Evolutionary conservation across 805 yeast genomes (phyloP), one percentile per base, ranked within the genome.

Genomic region (Kazachstania psychrophila): DNA sequence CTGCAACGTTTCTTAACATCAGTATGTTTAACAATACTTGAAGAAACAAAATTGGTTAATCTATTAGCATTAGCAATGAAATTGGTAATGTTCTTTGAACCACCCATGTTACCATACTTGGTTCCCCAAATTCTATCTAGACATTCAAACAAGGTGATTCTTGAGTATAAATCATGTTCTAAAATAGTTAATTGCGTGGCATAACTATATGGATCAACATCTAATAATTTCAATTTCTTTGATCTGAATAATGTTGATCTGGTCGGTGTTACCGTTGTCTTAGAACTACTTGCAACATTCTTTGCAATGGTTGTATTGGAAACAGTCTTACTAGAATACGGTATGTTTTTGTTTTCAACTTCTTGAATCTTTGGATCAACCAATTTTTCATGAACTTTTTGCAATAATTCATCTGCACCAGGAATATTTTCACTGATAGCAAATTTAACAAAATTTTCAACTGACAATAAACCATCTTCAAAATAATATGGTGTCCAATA

Each of bases 141-240:
- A 51, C 92, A 78, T 47, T 88, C 92, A 46, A 72, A 72, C 36
- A 77, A 73, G 12, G 77, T 71, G 31, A 89, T 81, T 40, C 71
- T 68, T n/a, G 73, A 62, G 55, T 80, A 88, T 23, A 77, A 60
- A 30, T 69, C 71, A 51, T 77, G 83, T 55, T 86, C 95, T 38
- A 77, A 67, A n/a, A 85, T 56, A 0, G 96, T 83, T 38, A 89
- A 61, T 58, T 89, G 96, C 35, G 87, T 67, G 0, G 96, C 96
- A 45, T 88, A 68, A 42, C 78, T 89, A 34, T 71, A 61, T 23
- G 84, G 73, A 46, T 82, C 88, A 36, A 85, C 72, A 36, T 83
- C 92, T 40, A 73, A 57, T 22, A 80, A 58, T 46, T 72, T 78
- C 41, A 69, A 45, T 48, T 64, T 65, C 31, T 68, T 60, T 20